Percentiles rank a stretch among this genome's conserved stretches.
These are phyloP conservation scores for Intubia oerlemansii DNA, from an alignment of 2,329 filamentous ascomycete genomes.

Conservation along the genomic window DNA sequence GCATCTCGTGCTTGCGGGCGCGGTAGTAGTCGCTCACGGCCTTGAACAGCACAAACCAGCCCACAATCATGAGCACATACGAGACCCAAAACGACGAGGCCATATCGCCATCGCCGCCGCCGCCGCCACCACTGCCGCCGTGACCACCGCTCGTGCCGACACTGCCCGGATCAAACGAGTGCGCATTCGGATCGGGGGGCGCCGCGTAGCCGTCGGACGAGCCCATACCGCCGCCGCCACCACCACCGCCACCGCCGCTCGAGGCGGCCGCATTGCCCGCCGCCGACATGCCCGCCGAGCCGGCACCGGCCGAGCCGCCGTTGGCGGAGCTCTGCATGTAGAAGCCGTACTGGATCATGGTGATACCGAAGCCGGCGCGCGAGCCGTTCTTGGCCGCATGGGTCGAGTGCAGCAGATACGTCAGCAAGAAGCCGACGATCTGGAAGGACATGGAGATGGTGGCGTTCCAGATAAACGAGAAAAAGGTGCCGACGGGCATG, in stretches of 20 bases:
- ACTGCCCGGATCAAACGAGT: constrained; percentile 61
- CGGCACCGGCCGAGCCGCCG: constrained; percentile 9
- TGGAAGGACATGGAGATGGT: constrained; percentile 98
- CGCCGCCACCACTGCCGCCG: constrained; percentile 15
- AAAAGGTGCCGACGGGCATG: constrained; percentile 73
- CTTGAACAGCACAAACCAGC: constrained; percentile 93
- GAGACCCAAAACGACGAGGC: constrained; percentile 71
- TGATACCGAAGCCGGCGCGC: constrained; percentile 81
- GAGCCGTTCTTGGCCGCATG: constrained; percentile 97
- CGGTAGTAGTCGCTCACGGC: constrained; percentile 80
- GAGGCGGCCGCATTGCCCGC: constrained; percentile 16
- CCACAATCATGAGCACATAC: constrained; percentile 87
- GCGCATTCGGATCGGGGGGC: constrained; percentile 72
- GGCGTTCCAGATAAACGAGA: constrained; percentile 77
- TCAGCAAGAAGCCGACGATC: constrained; percentile 89
- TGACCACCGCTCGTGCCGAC: constrained; percentile 24
- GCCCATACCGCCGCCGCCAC: no score
- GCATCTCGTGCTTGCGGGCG: constrained; percentile 74
- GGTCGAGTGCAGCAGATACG: constrained; percentile 91
- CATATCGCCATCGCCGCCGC: constrained; percentile 20
- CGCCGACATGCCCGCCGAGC: constrained; percentile 13
- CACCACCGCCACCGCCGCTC: no score
- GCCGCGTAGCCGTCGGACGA: constrained; percentile 37
- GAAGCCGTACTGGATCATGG: constrained; percentile 90
- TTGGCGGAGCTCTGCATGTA: constrained; percentile 54